phyloP scores from a whole-genome alignment of 2,329 filamentous ascomycete species.

The Diaporthe capsici region DNA sequence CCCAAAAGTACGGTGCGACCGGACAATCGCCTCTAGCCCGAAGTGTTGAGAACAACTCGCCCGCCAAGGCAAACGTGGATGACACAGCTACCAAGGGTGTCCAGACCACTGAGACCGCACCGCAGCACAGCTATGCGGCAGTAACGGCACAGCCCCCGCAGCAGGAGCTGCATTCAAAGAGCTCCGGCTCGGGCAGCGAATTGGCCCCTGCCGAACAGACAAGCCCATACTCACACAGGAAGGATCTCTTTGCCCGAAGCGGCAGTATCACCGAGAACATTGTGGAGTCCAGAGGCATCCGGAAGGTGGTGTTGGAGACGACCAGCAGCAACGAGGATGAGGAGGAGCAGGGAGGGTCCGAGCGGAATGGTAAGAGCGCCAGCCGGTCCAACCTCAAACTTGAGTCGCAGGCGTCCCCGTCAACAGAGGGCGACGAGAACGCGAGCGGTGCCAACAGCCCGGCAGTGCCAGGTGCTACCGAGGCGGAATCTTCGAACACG shows the following conservation, averaged over 20 bases:
- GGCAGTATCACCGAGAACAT: slow-evolving; percentile 85
- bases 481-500: neutral
- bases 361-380: slow-evolving; percentile 34
- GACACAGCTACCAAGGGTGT: slow-evolving; percentile 45
- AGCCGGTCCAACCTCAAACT: slow-evolving; percentile 24
- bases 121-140: slow-evolving; percentile 30
- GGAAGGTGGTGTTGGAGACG: slow-evolving; percentile 77
- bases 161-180: slow-evolving; percentile 29
- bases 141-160: slow-evolving; percentile 34
- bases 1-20: slow-evolving; percentile 67
- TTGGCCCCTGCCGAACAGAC: slow-evolving; percentile 34
- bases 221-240: slow-evolving; percentile 38
- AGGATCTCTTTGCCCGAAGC: slow-evolving; percentile 67
- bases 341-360: slow-evolving; percentile 41
- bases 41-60: slow-evolving; percentile 38
- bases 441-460: slow-evolving; percentile 33
- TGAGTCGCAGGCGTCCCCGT: slow-evolving; percentile 13
- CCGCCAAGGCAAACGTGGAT: slow-evolving; percentile 43
- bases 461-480: slow-evolving; percentile 12
- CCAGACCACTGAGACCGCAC: slow-evolving; percentile 46
- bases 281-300: slow-evolving; percentile 80
- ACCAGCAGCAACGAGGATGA: slow-evolving; percentile 54
- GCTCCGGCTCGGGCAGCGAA: slow-evolving; percentile 41
- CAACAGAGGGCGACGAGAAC: slow-evolving; percentile 41
- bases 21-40: slow-evolving; percentile 40